Base-by-base conservation (phyloP, 2,329 filamentous ascomycete species). In the Ceratocystiopsis brevicomis region DNA sequence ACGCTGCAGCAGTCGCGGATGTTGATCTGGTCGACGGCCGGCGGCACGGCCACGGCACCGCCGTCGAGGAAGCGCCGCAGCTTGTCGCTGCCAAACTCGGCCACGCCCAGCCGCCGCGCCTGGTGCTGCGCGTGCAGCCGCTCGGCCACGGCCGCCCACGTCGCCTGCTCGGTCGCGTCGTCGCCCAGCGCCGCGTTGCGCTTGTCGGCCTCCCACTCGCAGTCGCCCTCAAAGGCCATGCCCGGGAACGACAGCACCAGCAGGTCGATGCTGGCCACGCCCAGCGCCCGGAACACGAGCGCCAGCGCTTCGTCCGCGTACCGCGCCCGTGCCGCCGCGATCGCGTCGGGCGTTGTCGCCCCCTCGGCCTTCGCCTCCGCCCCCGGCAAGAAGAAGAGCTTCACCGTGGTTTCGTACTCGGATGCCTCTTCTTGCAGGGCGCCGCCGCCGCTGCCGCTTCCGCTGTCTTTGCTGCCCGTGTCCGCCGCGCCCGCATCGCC, bases 1-100 rank as follows among this genome's bases (percentile, higher is more conserved):
- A 96, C 90, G 39, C 86, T 88, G 62, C 90, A 98, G 66, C 88
- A 96, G 61, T 96, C 84, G 53, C 83, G 78, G 41, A 94, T 74
- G 57, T 96, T 96, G 67, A 98, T 93, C 68, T 98, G 90, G 60
- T 96, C 78, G 37, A 96, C 88, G 17, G 74, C 72, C 1, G 90
- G 90, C 51, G 73, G 73, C 47, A 93, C 67, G 37, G 66, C 67
- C 18, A 83, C 80, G 48, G 74, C 67, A 37, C 74, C 67, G 25
- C 6, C 6, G 6, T 8, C 25, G 21, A 96, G 65, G 53, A 98
- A 87, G 14, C 73, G 74, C n/a, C 71, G 63, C 35, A 98, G 66
- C 53, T 90, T 80, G 52, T 86, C 77, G 52, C 77, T 83, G 44
- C 88, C 87, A 57, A 95, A 96, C 60, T 98, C 90, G 41, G 90